phyloP scores from a whole-genome alignment of 106 monocot species.

The Platanthera guangdongensis region DNA sequence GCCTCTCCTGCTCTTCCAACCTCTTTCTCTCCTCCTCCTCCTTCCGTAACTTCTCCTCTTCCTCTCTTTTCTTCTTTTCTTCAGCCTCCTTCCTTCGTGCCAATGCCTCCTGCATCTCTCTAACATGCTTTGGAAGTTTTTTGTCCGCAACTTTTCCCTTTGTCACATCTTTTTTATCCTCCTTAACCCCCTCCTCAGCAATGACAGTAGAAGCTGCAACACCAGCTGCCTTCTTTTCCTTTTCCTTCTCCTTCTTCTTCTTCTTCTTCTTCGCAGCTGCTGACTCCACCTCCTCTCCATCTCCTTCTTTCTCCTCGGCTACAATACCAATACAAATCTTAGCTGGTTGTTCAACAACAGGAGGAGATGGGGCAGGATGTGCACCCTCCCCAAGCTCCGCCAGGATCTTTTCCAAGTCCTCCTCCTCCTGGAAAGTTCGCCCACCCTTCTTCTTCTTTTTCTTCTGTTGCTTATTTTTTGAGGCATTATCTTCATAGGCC shows the following conservation, averaged over 20 bases:
- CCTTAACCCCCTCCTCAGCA: conserved; percentile 17
- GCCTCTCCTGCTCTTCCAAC: conserved; percentile 65
- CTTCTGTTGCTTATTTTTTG: conserved; percentile 6
- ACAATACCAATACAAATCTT: conserved; percentile 24
- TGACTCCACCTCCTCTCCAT: conserved; percentile 27
- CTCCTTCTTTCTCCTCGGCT: conserved; percentile 35
- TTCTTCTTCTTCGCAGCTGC: conserved; percentile 74
- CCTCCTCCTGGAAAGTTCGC: conserved; percentile 54
- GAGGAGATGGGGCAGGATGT: background rate
- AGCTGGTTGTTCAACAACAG: conserved; percentile 9
- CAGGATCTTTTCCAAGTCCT: conserved; percentile 63
- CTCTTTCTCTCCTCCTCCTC: conserved; percentile 78
- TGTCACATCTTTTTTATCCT: conserved; percentile 40
- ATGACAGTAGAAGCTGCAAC: conserved; percentile 24
- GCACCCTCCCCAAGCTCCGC: conserved; percentile 49
- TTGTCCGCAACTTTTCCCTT: conserved; percentile 56
- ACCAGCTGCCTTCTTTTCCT: conserved; percentile 52
- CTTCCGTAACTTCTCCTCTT: conserved; percentile 75
- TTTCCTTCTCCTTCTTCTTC: conserved; percentile 73
- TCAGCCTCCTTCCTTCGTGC: conserved; percentile 71
- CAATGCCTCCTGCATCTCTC: conserved; percentile 90
- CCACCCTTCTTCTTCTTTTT: conserved; percentile 71
- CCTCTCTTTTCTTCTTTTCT: conserved; percentile 76
- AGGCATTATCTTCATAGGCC: background rate
- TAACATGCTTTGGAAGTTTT: conserved; percentile 74